These are phyloP conservation scores for Clavispora asparagi DNA, from an alignment of 805 yeast species.

Conservation along the genomic window DNA sequence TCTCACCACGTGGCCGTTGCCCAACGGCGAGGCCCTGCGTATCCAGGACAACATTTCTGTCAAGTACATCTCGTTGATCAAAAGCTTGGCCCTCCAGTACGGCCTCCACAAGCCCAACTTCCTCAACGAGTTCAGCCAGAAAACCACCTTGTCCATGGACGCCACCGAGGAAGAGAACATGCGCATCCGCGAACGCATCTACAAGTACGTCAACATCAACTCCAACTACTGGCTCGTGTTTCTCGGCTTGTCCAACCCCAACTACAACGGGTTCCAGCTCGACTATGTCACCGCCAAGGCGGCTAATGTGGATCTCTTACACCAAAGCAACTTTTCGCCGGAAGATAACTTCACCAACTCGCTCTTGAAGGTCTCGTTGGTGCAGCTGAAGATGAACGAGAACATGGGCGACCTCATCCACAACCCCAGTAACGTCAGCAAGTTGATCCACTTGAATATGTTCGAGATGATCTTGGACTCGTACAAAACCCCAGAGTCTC, in stretches of 20 bases:
- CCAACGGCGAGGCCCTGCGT: constrained; percentile 19
- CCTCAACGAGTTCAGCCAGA: constrained; percentile 37
- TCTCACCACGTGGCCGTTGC: constrained; percentile 44
- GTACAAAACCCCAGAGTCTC: constrained; percentile 15
- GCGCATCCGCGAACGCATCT: constrained; percentile 35
- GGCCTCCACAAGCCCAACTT: constrained; percentile 40
- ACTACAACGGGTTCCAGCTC: constrained; percentile 21
- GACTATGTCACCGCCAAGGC: constrained; percentile 36
- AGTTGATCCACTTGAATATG: constrained; percentile 37
- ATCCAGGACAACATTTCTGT: constrained; percentile 28
- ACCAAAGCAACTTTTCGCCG: constrained; percentile 7
- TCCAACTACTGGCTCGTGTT: constrained; percentile 39
- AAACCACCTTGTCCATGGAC: constrained; percentile 19
- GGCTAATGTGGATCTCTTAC: constrained; percentile 20
- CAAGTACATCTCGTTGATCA: constrained; percentile 35
- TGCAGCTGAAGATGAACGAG: constrained; percentile 37
- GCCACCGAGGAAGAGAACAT: constrained; percentile 27
- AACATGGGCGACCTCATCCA: constrained; percentile 29
- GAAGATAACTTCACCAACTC: constrained; percentile 21
- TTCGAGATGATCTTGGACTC: constrained; percentile 37
- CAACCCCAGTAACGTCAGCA: constrained; percentile 22
- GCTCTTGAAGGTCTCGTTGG: constrained; percentile 25
- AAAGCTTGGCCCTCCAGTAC: constrained; percentile 35
- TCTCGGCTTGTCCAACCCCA: constrained; percentile 31
- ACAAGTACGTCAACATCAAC: constrained; percentile 38